phyloP scores from a whole-genome alignment of 495 filamentous ascomycete species.

The Hypoxylon intermedium region DNA sequence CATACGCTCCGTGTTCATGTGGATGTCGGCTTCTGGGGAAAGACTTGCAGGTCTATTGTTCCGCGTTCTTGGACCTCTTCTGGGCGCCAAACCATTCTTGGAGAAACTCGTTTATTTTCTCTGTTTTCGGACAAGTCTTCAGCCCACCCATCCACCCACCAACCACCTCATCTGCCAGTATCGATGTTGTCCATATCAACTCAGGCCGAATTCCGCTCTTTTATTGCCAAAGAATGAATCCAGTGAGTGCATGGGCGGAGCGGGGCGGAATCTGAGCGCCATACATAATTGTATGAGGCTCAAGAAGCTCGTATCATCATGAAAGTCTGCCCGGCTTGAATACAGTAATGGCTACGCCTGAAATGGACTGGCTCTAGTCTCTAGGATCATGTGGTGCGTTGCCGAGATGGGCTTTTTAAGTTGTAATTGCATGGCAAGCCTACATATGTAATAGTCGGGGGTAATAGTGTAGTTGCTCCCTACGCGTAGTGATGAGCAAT shows the following conservation, averaged over 20 bases:
- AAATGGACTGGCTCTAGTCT: too few relatives aligned
- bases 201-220: background rate
- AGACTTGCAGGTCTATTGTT: conserved; percentile 1
- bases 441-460: too few relatives aligned
- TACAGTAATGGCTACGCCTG: too few relatives aligned
- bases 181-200: background rate
- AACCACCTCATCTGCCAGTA: too few relatives aligned
- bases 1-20: too few relatives aligned
- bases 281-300: background rate
- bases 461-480: too few relatives aligned
- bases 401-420: too few relatives aligned
- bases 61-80: conserved; percentile 15
- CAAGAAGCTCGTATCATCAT: too few relatives aligned
- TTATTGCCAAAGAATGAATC: background rate
- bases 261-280: conserved; percentile 19
- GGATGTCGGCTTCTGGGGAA: conserved; percentile 30
- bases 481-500: too few relatives aligned
- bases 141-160: background rate
- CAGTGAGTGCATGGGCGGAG: conserved; percentile 21
- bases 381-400: too few relatives aligned
- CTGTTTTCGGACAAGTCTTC: conserved; percentile 18
- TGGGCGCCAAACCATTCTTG: conserved; percentile 17
- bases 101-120: conserved; percentile 26
- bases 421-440: too few relatives aligned
- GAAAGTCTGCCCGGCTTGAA: too few relatives aligned